Evolutionary conservation across 192 early-diverging fungal species (phyloP), one percentile per base, ranked within the genome.

Genomic region (Spinellus fusiger): DNA sequence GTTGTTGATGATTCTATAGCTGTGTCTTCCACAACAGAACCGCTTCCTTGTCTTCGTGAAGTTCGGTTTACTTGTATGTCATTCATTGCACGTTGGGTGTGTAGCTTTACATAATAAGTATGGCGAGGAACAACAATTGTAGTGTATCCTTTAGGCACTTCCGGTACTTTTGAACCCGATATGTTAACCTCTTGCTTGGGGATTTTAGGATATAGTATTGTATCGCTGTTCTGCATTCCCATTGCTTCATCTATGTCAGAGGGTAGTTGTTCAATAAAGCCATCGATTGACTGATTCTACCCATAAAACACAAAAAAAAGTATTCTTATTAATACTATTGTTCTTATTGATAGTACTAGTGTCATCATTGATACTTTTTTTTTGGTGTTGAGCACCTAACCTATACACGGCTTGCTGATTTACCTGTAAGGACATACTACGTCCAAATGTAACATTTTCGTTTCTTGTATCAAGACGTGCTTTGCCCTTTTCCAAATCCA

Each of bases 51-150:
- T 44, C 49, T 38, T 26, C 34, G 37, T 38, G 37, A 49, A 52
- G 53, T 54, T 20, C 12, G 31, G 7, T 44, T 26, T 23, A 54
- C n/a, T 27, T 62, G 34, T 2, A 48, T 33, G 23, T 62, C 61
- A 46, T 46, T 28, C 7, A 62, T 29, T 33, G 49, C 13, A 29
- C 52, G 33, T 20, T 54, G 58, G 52, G 4, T 67, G 31, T 67
- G 65, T 16, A 67, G 20, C 22, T 67, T 67, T 3, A 60, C 34
- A 54, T 53, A 54, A 54, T 67, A 67, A 2, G 31, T 20, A 22
- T 67, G 58, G 5, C 34, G 50, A 20, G 65, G 65, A 6, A 67
- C 31, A 2, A 50, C 50, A 1, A 67, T 44, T 0, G 58, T n/a
- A 4, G 51, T 29, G 48, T 60, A 67, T 0, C 65, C 65, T 49